phyloP scores from a whole-genome alignment of 306 rosid species.

The Bauhinia variegata region DNA sequence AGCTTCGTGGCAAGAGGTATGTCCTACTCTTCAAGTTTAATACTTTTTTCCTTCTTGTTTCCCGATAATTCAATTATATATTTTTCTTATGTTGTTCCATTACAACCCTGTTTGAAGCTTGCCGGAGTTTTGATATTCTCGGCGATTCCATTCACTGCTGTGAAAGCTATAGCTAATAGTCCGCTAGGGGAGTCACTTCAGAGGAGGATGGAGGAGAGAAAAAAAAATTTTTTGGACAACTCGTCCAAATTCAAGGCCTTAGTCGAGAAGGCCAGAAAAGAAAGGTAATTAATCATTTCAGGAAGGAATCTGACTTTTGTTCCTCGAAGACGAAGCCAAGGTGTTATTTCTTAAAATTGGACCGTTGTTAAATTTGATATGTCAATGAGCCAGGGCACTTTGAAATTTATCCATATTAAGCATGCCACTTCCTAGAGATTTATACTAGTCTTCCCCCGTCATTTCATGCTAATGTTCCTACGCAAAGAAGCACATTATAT shows the following conservation, averaged over 20 bases:
- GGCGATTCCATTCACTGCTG: conserved; percentile 89
- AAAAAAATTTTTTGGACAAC: conserved; percentile 53
- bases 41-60: neutral
- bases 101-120: conserved; percentile 47
- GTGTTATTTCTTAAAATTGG: neutral
- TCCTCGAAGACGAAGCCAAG: too few relatives aligned
- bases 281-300: conserved; percentile 57
- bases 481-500: too few relatives aligned
- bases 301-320: neutral
- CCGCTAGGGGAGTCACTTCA: conserved; percentile 83
- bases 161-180: conserved; percentile 87
- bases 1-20: conserved; percentile 96
- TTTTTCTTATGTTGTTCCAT: too few relatives aligned
- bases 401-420: neutral
- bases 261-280: conserved; percentile 60
- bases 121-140: conserved; percentile 87
- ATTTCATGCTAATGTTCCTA: too few relatives aligned
- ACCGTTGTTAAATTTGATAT: too few relatives aligned
- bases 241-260: conserved; percentile 61
- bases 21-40: conserved; percentile 4
- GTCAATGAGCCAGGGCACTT: neutral
- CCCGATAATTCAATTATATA: neutral
- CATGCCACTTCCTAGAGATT: neutral
- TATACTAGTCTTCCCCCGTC: too few relatives aligned
- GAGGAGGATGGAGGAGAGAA: conserved; percentile 60